Conservation (phyloP, 768 basidiomycete species). For the Mycena sanguinolenta region DNA sequence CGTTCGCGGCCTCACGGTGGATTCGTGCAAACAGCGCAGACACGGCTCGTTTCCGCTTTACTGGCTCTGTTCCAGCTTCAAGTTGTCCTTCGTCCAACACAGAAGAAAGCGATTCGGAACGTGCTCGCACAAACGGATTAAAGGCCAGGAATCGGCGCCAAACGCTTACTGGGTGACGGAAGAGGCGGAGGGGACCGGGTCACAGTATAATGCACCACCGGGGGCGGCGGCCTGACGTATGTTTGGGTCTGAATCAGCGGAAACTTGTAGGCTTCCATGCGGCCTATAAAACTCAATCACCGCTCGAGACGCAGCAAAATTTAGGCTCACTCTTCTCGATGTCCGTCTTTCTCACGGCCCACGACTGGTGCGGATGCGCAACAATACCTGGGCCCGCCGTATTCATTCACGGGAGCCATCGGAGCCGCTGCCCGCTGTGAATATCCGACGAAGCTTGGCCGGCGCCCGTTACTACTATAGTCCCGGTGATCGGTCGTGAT, state of each 20-base stretch:
- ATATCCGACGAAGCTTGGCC: background rate
- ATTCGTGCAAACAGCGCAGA: conserved; percentile 28
- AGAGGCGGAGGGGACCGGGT: background rate
- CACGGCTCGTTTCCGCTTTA: conserved; percentile 25
- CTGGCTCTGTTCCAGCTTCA: background rate
- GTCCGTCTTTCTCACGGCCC: background rate
- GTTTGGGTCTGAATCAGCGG: conserved; percentile 11
- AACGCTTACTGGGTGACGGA: conserved; percentile 29
- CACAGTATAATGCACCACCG: background rate
- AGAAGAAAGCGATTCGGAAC: conserved; percentile 47
- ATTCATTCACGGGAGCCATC: background rate
- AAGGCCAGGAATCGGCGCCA: conserved; percentile 44
- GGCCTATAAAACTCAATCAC: conserved; percentile 15
- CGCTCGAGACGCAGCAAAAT: background rate
- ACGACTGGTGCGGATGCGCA: background rate
- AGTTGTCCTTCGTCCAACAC: conserved; percentile 28
- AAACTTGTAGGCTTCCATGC: conserved; percentile 15
- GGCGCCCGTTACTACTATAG: background rate
- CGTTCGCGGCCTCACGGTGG: conserved; percentile 25
- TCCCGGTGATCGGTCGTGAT: background rate
- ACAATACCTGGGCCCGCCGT: background rate
- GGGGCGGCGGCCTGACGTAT: background rate
- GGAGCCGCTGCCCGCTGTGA: background rate
- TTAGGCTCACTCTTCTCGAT: conserved; percentile 15
- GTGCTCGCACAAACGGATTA: conserved; percentile 42